Base-by-base conservation (phyloP, 164 flowering plant genomes). In the Vitis rotundifolia region DNA sequence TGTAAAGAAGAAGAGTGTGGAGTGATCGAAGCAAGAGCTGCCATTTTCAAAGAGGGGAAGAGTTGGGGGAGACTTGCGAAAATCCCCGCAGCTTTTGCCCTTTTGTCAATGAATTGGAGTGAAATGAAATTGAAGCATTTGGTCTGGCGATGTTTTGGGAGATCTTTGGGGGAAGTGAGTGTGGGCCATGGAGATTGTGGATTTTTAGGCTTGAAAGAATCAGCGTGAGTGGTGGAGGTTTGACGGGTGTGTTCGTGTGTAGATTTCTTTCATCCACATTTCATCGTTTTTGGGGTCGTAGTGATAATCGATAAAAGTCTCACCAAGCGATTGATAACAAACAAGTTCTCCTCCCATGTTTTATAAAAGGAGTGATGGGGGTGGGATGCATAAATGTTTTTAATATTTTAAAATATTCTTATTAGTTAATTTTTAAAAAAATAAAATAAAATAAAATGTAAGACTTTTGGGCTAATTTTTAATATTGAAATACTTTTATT, bases 211-310 rank as follows among this genome's bases (percentile, higher is more conserved):
- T 53, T 31, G 61, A 19, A 51, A 78, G 77, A 88, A 89, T 88
- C 94, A 79, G 73, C 77, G 66, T 75, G 73, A 80, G 92, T 87
- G 94, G 94, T 79, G 74, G 82, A 79, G 71, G 63, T 81, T 68
- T 47, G 60, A 71, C 61, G 64, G 9, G n/a, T 12, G 18, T 11
- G 3, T 70, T 59, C 37, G 22, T 13, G 10, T 68, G 54, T 72
- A 78, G 84, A 81, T 81, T 75, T 75, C 61, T 18, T 64, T 74
- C 74, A 63, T 66, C 68, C 49, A 11, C 47, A 53, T 59, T 56
- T 59, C 50, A 11, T 68, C 49, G 7, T 72, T 68, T 49, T n/a
- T 37, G 2, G 44, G 44, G 5, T 6, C 44, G 7, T 6, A 37
- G 44, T 37, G 44, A 37, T 37, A 37, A 22, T 22, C 2, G 26